A percentile compares a stretch with the other conserved stretches of the same genome.
phyloP scores from a whole-genome alignment of 139 green algal species.

The Gonium pectorale region DNA sequence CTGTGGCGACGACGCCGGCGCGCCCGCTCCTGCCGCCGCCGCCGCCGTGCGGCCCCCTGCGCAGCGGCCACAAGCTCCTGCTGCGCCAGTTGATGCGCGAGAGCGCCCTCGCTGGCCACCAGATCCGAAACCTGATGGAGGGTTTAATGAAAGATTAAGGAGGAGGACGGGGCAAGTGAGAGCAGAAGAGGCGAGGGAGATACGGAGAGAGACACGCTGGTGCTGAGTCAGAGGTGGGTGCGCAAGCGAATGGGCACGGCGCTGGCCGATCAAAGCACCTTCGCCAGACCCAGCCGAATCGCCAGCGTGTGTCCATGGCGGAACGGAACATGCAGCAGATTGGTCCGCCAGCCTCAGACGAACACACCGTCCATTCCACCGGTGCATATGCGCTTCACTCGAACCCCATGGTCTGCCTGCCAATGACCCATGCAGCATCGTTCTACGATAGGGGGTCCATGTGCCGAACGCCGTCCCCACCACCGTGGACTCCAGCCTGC shows the following conservation, averaged over 20 bases:
- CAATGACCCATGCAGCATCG: no score
- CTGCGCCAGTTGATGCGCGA: constrained; percentile 3
- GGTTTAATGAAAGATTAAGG: not conserved
- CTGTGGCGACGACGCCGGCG: no score
- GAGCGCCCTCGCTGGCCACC: not conserved
- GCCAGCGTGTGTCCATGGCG: not conserved
- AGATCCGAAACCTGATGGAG: not conserved
- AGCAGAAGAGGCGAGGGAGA: not conserved
- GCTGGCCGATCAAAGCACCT: not conserved
- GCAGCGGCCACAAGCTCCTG: constrained; percentile 15
- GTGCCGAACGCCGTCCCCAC: no score
- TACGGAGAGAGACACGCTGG: no score
- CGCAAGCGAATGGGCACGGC: not conserved
- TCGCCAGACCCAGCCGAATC: not conserved
- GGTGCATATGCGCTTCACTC: not conserved
- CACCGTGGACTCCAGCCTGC: no score
- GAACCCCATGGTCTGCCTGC: not conserved
- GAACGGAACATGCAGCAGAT: not conserved
- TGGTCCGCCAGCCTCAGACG: not conserved
- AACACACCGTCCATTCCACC: no score
- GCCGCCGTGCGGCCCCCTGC: not conserved
- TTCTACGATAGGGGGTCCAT: no score
- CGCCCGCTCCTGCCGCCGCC: not conserved
- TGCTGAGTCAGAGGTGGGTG: not conserved
- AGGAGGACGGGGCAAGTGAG: not conserved